Evolutionary conservation across 2,329 filamentous ascomycete genomes (phyloP).

Genomic region (Exserohilum rostratum): DNA sequence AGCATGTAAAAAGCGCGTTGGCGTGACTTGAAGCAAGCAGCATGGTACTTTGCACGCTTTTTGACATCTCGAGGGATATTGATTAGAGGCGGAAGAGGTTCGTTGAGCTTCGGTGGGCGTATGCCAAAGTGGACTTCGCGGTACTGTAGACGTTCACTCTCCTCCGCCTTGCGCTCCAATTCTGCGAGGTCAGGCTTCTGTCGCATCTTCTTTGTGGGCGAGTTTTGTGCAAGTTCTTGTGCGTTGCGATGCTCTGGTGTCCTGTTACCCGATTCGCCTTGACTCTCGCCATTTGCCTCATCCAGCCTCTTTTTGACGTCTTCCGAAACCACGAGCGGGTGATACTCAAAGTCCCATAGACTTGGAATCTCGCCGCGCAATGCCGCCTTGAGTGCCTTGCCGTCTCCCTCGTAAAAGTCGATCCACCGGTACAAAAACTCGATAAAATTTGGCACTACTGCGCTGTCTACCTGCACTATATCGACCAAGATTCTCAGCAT

Average conservation of each 20-base stretch:
- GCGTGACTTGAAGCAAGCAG: constrained; percentile 41
- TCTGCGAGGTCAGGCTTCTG: constrained; percentile 33
- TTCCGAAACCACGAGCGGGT: constrained; percentile 29
- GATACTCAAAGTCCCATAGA: constrained; percentile 44
- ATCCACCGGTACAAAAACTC: constrained; percentile 45
- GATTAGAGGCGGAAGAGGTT: constrained; percentile 37
- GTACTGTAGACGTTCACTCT: constrained; percentile 42
- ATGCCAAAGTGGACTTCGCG: constrained; percentile 42
- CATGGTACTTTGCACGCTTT: constrained; percentile 35
- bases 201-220: constrained; percentile 27
- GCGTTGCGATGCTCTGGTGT: constrained; percentile 1
- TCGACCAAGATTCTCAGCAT: constrained; percentile 40
- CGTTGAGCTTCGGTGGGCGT: constrained; percentile 29
- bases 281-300: neutral
- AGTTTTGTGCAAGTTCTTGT: constrained; percentile 21
- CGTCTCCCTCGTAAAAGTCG: constrained; percentile 42
- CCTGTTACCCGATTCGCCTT: neutral
- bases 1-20: constrained; percentile 39
- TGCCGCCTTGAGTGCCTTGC: constrained; percentile 41
- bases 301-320: constrained; percentile 10
- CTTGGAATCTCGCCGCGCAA: constrained; percentile 42
- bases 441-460: constrained; percentile 42
- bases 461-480: constrained; percentile 36
- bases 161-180: constrained; percentile 30
- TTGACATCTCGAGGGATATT: constrained; percentile 34